Evolutionary conservation across 2,329 filamentous ascomycete genomes (phyloP), one percentile per base, ranked within the genome.

Genomic region (Penicillium sclerotiorum): DNA sequence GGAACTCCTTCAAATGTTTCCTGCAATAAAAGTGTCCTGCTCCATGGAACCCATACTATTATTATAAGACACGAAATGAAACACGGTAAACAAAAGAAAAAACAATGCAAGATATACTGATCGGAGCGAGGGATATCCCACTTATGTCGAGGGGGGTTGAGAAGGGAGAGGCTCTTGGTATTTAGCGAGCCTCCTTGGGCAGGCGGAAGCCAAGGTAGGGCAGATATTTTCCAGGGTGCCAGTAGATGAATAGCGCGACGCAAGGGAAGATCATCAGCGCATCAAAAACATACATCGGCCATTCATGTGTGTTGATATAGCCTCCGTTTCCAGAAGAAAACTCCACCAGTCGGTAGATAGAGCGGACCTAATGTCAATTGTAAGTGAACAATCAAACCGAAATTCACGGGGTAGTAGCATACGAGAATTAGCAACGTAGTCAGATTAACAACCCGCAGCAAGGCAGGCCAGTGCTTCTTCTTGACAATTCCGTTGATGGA

Each of bases 331-430:
- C 76, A 62, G 71, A 63, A 2, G 66, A 66, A 50, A 78, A 81
- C 63, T 81, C 79, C 8, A 80, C 60, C 3, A 78, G 66, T 41
- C 78, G 74, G 50, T 74, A 79, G 12, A 78, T 50, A 8, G 73
- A 77, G 11, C 78, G 69, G 7, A 76, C 59, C 58, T 65, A 18
- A 12, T 39, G 33, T 32, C 35, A 25, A 21, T 12, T 2, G 23
- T 20, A 4, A 27, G 12, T 12, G 30, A 17, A 6, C 6, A 12
- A 17, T 15, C 13, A 18, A 32, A 36, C n/a, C 15, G 4, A 20
- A 13, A 13, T 13, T n/a, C n/a, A n/a, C n/a, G n/a, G n/a, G n/a
- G n/a, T n/a, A n/a, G n/a, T 9, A 20, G 53, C 60, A 37, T 47
- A 69, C 65, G 44, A 70, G 45, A 45, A 71, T 71, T 43, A 65